Percentiles rank a stretch among this genome's conserved stretches.
Conservation (phyloP, 2,329 filamentous ascomycete genomes). For the Penicillium sp. region DNA sequence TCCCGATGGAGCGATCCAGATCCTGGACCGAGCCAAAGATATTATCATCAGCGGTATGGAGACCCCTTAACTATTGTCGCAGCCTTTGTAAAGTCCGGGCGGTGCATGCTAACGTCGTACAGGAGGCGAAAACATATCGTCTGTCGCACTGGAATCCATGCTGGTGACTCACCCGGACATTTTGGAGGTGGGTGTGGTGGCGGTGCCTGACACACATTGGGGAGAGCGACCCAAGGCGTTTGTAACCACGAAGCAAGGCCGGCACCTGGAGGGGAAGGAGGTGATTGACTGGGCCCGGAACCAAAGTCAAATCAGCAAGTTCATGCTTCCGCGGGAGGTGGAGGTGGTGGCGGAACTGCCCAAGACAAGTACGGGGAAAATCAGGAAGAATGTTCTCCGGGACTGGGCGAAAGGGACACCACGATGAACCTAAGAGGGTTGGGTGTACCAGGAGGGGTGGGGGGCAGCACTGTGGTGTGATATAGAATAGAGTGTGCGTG, state of each 20-base stretch:
- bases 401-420: conserved; percentile 63
- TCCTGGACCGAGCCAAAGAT: conserved; percentile 88
- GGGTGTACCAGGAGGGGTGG: too few species aligned
- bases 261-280: conserved; percentile 52
- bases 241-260: conserved; percentile 67
- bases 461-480: too few species aligned
- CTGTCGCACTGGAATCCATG: conserved; percentile 82
- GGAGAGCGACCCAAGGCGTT: conserved; percentile 94
- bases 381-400: conserved; percentile 86
- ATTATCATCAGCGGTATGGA: conserved; percentile 87
- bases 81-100: too few species aligned
- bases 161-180: conserved; percentile 79
- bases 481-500: too few species aligned
- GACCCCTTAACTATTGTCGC: too few species aligned
- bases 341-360: conserved; percentile 80
- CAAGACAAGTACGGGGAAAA: conserved; percentile 94
- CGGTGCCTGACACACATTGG: conserved; percentile 81
- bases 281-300: conserved; percentile 80
- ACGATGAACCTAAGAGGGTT: too few species aligned
- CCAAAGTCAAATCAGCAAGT: conserved; percentile 71
- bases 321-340: conserved; percentile 69
- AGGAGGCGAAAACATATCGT: conserved; percentile 96
- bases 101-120: conserved; percentile 3
- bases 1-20: conserved; percentile 80
- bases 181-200: conserved; percentile 83